These are phyloP conservation scores for Lentinula novae-zelandiae DNA, from an alignment of 1,284 basidiomycete genomes.

Conservation along the genomic window DNA sequence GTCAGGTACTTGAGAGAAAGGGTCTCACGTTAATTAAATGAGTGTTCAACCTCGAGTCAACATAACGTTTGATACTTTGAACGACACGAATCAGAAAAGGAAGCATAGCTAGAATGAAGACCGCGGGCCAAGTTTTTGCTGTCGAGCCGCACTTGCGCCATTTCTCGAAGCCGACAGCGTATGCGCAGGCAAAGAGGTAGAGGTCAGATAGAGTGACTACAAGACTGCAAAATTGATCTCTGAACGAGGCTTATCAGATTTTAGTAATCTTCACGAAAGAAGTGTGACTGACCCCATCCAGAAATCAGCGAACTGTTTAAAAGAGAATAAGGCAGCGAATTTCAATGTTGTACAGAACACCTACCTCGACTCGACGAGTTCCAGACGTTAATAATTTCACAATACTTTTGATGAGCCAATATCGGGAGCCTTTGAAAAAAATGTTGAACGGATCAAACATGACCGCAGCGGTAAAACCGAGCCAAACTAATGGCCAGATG, in stretches of 20 bases:
- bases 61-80: constrained; percentile 86
- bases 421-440: constrained; percentile 62
- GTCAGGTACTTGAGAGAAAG: not conserved
- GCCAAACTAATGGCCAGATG: constrained; percentile 86
- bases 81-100: constrained; percentile 75
- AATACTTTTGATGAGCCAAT: constrained; percentile 74
- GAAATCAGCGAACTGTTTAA: constrained; percentile 70
- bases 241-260: constrained; percentile 23
- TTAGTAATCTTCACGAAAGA: not conserved
- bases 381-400: constrained; percentile 70
- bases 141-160: constrained; percentile 42
- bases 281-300: constrained; percentile 62
- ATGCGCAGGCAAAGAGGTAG: constrained; percentile 73
- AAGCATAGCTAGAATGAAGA: constrained; percentile 51
- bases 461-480: constrained; percentile 57
- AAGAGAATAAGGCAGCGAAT: not conserved
- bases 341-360: constrained; percentile 22
- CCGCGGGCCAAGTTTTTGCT: constrained; percentile 53
- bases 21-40: constrained; percentile 82
- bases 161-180: constrained; percentile 50
- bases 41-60: constrained; percentile 67
- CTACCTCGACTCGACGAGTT: constrained; percentile 69
- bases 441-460: constrained; percentile 80
- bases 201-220: constrained; percentile 72
- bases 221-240: constrained; percentile 83